A percentile compares a stretch with the other conserved stretches of the same genome.
phyloP scores from a whole-genome alignment of 495 filamentous ascomycete species.

The Daldinia loculata region DNA sequence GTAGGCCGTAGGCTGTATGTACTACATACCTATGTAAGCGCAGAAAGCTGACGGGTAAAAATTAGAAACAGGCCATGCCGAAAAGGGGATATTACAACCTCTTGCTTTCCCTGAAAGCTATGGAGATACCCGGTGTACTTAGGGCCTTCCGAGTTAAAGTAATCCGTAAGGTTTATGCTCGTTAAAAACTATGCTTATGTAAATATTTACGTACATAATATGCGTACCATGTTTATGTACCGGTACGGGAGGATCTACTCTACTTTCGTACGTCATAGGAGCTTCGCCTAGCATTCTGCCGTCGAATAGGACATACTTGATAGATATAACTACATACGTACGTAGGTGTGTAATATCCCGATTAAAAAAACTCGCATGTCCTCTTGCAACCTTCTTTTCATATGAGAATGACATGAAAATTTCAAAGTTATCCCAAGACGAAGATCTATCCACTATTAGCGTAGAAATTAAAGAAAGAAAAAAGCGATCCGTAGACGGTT shows the following conservation, averaged over 20 bases:
- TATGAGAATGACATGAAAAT: conserved; percentile 7
- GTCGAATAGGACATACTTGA: conserved; percentile 28
- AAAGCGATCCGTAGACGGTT: background rate
- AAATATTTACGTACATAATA: background rate
- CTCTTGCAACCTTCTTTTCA: conserved; percentile 13
- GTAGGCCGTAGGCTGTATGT: too few relatives aligned
- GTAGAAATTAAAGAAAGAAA: background rate
- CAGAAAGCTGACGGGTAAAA: conserved; percentile 27
- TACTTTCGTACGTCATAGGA: conserved; percentile 34
- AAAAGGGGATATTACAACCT: conserved; percentile 12
- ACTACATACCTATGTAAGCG: background rate
- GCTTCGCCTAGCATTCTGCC: conserved; percentile 22
- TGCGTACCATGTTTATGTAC: background rate
- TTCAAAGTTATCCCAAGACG: background rate
- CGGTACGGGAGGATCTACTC: conserved; percentile 2
- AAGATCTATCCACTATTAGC: background rate
- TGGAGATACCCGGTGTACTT: conserved; percentile 13
- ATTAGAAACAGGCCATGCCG: conserved; percentile 31
- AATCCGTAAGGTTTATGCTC: conserved; percentile 4
- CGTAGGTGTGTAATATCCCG: conserved; percentile 9
- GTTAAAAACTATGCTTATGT: background rate
- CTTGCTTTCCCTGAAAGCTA: conserved; percentile 9
- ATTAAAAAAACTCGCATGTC: conserved; percentile 7
- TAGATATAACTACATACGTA: conserved; percentile 17
- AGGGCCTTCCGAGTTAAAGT: background rate